A percentile compares a stretch with the other conserved stretches of the same genome.
Conservation (phyloP, 2,329 filamentous ascomycete species). For the Colletotrichum tropicicola region DNA sequence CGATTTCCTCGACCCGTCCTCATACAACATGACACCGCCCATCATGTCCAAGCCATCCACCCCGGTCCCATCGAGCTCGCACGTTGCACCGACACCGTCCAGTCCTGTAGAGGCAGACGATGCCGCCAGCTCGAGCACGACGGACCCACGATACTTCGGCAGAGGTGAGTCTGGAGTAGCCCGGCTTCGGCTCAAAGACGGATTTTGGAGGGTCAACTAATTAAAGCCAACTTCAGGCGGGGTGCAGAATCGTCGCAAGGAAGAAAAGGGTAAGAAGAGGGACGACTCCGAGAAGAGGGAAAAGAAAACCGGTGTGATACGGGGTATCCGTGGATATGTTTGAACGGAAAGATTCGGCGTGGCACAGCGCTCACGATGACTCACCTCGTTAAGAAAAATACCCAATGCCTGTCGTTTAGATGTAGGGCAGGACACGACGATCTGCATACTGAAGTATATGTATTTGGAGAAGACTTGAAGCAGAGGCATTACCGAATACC, state of each 20-base stretch:
- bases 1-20: conserved; percentile 51
- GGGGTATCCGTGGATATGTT: conserved; percentile 52
- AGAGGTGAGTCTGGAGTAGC: conserved; percentile 48
- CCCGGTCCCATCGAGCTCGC: conserved; percentile 38
- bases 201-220: conserved; percentile 37
- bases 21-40: conserved; percentile 54
- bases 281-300: conserved; percentile 49
- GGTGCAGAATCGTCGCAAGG: conserved; percentile 58
- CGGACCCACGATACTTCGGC: conserved; percentile 54
- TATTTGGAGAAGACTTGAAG: background rate
- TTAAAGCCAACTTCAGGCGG: conserved; percentile 46
- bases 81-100: conserved; percentile 49
- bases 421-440: background rate
- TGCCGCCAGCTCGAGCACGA: conserved; percentile 39
- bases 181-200: conserved; percentile 35
- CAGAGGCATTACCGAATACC: no score
- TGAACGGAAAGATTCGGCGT: conserved; percentile 1
- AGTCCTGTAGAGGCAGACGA: conserved; percentile 37
- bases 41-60: conserved; percentile 43
- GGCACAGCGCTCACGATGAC: background rate
- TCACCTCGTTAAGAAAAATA: background rate
- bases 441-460: background rate
- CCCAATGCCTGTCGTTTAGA: conserved; percentile 10
- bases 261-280: conserved; percentile 58
- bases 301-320: conserved; percentile 49